Conservation (phyloP, 768 basidiomycete genomes). For the Chalciporus chontae region DNA sequence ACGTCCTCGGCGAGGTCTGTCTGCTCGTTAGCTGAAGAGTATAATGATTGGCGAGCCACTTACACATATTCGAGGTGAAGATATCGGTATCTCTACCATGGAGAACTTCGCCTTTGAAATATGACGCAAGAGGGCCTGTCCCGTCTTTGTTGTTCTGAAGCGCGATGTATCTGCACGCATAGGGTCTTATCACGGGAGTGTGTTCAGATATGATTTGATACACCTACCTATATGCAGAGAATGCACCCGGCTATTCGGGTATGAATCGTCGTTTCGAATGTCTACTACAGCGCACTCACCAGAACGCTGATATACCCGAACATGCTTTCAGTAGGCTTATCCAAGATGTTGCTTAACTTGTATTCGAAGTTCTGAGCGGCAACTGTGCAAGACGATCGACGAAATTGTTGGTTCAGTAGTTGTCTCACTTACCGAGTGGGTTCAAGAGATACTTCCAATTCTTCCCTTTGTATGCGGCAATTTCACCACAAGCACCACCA, state of each 20-base stretch:
- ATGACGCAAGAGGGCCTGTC: conserved; percentile 86
- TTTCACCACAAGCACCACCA: conserved; percentile 96
- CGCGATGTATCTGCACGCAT: conserved; percentile 64
- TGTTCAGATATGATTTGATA: neutral
- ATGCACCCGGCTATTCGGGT: conserved; percentile 74
- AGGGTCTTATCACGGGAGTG: conserved; percentile 1
- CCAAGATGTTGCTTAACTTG: conserved; percentile 86
- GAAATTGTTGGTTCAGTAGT: neutral
- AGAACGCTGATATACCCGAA: conserved; percentile 97
- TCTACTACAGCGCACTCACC: conserved; percentile 36
- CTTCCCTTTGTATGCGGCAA: conserved; percentile 88
- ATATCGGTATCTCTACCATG: conserved; percentile 86
- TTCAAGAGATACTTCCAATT: conserved; percentile 80
- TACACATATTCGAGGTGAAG: conserved; percentile 96
- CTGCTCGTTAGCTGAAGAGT: conserved; percentile 8
- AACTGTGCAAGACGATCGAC: conserved; percentile 39
- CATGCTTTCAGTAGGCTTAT: conserved; percentile 84
- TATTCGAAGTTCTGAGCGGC: conserved; percentile 97
- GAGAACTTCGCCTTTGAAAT: conserved; percentile 93
- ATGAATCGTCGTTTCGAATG: conserved; percentile 9
- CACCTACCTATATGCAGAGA: conserved; percentile 76
- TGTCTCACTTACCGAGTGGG: conserved; percentile 60
- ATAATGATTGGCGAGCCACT: conserved; percentile 21
- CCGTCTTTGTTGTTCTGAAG: conserved; percentile 82
- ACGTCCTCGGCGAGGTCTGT: conserved; percentile 89